Evolutionary conservation across 164 flowering plant species (phyloP).

Genomic region (Euptelea pleiosperma): DNA sequence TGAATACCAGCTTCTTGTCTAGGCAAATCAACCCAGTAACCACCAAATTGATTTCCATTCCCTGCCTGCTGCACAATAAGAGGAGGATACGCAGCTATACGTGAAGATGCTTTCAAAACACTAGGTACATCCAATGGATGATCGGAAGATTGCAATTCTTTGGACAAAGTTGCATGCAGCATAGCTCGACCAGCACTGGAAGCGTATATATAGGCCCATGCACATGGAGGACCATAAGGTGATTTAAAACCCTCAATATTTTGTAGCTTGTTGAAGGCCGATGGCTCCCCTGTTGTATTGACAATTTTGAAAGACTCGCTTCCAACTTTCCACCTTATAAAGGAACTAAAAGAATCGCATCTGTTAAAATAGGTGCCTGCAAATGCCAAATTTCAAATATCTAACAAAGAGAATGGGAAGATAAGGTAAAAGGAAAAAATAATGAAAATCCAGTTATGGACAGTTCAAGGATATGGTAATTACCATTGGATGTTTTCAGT

Average conservation of each 20-base stretch:
- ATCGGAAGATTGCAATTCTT: conserved; percentile 43
- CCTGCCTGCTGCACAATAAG: conserved; percentile 58
- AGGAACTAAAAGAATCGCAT: conserved; percentile 79
- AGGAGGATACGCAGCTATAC: conserved; percentile 66
- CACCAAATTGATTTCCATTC: conserved; percentile 86
- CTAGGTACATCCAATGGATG: conserved; percentile 35
- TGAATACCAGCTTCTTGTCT: conserved; percentile 32
- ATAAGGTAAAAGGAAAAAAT: neutral
- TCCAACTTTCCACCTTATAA: conserved; percentile 65
- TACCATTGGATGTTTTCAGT: conserved; percentile 72
- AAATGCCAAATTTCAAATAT: conserved; percentile 10
- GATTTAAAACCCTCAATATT: conserved; percentile 17
- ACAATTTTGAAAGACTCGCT: conserved; percentile 59
- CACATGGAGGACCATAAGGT: conserved; percentile 56
- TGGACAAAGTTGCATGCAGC: conserved; percentile 67
- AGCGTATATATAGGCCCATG: conserved; percentile 66
- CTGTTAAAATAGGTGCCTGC: conserved; percentile 62
- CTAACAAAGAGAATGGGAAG: neutral
- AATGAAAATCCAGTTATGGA: too few species aligned
- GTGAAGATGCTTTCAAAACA: conserved; percentile 53
- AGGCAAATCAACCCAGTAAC: conserved; percentile 63
- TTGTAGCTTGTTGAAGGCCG: conserved; percentile 21
- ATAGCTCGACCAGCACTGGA: conserved; percentile 54
- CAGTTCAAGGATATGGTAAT: too few species aligned
- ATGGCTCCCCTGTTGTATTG: conserved; percentile 34